Evolutionary conservation across 2,329 filamentous ascomycete species (phyloP).

Genomic region (Colletotrichum tanaceti): DNA sequence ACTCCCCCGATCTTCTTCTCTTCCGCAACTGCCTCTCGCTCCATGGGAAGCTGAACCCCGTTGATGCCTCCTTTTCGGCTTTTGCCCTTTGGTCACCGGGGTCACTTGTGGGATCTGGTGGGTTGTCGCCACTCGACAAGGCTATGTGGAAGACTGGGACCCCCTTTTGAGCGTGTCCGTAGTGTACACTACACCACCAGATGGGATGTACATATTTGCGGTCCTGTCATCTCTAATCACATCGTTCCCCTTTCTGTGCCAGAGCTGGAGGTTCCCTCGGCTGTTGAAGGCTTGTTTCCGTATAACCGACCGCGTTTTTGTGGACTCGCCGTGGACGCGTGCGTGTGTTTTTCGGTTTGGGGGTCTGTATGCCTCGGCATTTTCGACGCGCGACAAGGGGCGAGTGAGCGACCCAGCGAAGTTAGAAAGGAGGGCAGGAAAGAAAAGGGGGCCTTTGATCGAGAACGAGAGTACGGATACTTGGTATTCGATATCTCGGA

Average conservation of each 20-base stretch:
- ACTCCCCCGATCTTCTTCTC: conserved; percentile 2
- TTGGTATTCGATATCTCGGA: neutral
- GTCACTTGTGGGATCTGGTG: neutral
- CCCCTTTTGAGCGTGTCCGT: neutral
- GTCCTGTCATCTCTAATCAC: neutral
- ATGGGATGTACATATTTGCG: neutral
- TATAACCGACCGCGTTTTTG: neutral
- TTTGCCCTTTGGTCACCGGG: neutral
- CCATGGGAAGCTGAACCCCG: neutral
- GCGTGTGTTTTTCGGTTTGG: neutral
- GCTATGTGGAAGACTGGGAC: conserved; percentile 24
- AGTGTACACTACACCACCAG: neutral
- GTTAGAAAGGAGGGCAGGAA: neutral
- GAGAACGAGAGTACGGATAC: neutral
- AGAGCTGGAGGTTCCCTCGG: neutral
- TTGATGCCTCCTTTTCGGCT: conserved; percentile 9
- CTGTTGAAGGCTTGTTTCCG: conserved; percentile 4
- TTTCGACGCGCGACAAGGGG: conserved; percentile 5
- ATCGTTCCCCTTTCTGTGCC: neutral
- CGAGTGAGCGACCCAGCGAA: neutral
- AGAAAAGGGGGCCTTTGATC: neutral
- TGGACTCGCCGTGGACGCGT: neutral
- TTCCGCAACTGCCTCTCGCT: neutral
- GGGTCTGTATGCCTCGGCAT: neutral
- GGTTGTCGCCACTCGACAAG: conserved; percentile 22